Evolutionary conservation across 768 basidiomycete genomes (phyloP).

Genomic region (Harrya chromipes): DNA sequence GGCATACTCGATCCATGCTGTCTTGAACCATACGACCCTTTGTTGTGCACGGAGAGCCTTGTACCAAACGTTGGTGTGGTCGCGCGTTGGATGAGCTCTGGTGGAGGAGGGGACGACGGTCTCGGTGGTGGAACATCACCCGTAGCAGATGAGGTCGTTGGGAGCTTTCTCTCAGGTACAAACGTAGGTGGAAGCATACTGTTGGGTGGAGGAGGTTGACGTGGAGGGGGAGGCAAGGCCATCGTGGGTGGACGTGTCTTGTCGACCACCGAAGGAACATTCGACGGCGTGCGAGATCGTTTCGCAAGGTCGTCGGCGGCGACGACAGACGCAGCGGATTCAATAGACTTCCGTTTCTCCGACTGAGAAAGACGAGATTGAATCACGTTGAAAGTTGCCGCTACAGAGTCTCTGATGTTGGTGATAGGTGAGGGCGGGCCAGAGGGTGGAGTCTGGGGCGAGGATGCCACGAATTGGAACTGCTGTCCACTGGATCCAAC

Average conservation of each 20-base stretch:
- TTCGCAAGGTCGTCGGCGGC: conserved; percentile 41
- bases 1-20: conserved; percentile 77
- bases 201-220: conserved; percentile 64
- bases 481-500: conserved; percentile 55
- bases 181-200: conserved; percentile 75
- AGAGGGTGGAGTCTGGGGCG: conserved; percentile 33
- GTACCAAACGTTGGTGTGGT: conserved; percentile 80
- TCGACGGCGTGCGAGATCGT: conserved; percentile 65
- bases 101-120: conserved; percentile 89
- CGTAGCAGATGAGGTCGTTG: conserved; percentile 41
- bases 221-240: conserved; percentile 77
- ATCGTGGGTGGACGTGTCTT: conserved; percentile 85
- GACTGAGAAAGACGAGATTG: conserved; percentile 51
- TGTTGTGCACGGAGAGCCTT: conserved; percentile 54
- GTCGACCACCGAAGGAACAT: conserved; percentile 53
- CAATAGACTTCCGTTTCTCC: conserved; percentile 69
- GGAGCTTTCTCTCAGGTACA: conserved; percentile 65
- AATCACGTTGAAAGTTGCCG: conserved; percentile 41
- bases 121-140: conserved; percentile 74
- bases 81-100: conserved; percentile 89
- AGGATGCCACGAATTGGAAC: conserved; percentile 59
- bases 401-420: conserved; percentile 50
- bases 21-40: conserved; percentile 45
- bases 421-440: conserved; percentile 35
- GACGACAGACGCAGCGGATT: conserved; percentile 58